Evolutionary conservation across 2,329 filamentous ascomycete species (phyloP).

Genomic region (Fusarium proliferatum): DNA sequence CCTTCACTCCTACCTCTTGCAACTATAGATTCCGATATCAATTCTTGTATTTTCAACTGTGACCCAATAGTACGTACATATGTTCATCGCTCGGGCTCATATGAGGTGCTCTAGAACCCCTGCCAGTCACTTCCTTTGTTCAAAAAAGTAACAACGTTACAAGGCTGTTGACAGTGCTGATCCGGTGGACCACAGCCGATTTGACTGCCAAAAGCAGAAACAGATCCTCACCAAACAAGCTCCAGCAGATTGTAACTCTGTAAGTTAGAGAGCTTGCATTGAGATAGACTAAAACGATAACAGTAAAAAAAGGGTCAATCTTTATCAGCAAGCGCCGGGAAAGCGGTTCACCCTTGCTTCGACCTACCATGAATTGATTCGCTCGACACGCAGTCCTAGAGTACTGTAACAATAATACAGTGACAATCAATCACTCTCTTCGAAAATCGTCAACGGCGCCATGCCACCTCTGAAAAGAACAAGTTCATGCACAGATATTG

Average conservation of each 20-base stretch:
- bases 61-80: neutral
- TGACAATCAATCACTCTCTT: neutral
- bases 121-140: slow-evolving; percentile 7
- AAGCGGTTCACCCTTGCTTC: slow-evolving; percentile 4
- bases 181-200: slow-evolving; percentile 25
- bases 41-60: neutral
- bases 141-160: slow-evolving; percentile 1
- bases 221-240: slow-evolving; percentile 20
- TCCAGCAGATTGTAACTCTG: slow-evolving; percentile 21
- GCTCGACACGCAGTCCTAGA: neutral
- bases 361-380: slow-evolving; percentile 17
- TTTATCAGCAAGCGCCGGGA: neutral
- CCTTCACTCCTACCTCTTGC: neutral
- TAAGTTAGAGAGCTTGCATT: slow-evolving; percentile 20
- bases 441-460: slow-evolving; percentile 12
- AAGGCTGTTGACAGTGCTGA: slow-evolving; percentile 13
- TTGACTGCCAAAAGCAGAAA: slow-evolving; percentile 29
- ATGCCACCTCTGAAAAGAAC: slow-evolving; percentile 58
- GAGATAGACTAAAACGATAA: slow-evolving; percentile 15
- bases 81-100: neutral
- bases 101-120: neutral
- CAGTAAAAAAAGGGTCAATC: slow-evolving; percentile 29
- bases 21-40: neutral
- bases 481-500: slow-evolving; percentile 71
- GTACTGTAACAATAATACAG: neutral